A percentile compares a stretch with the other conserved stretches of the same genome.
phyloP scores from a whole-genome alignment of 352 stramenopile species.

The Thalassiosira ordinaria region DNA sequence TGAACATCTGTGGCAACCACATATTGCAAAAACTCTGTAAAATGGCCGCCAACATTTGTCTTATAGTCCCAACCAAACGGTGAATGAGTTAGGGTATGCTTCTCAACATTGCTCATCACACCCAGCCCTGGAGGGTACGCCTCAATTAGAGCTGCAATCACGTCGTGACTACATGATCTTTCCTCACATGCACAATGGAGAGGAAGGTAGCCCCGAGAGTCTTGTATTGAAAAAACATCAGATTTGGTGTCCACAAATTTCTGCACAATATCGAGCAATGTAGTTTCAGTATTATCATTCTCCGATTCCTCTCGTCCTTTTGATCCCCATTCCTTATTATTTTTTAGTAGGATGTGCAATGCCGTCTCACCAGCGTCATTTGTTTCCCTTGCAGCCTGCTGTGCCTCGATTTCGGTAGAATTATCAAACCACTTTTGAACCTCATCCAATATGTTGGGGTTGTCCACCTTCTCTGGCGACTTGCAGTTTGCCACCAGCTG shows the following conservation, averaged over 20 bases:
- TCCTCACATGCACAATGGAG: conserved; percentile 15
- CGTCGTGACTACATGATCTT: conserved; percentile 1
- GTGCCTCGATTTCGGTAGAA: neutral
- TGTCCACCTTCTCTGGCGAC: too few species aligned
- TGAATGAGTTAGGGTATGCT: neutral
- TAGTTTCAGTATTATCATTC: neutral
- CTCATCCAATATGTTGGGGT: neutral
- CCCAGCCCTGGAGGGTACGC: conserved; percentile 16
- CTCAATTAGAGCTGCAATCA: conserved; percentile 20
- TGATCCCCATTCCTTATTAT: too few species aligned
- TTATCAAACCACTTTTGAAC: neutral
- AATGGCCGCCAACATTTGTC: neutral
- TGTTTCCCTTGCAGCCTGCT: neutral
- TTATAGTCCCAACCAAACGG: conserved; percentile 23
- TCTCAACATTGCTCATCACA: neutral
- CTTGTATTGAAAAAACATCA: conserved; percentile 4
- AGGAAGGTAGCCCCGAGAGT: conserved; percentile 14
- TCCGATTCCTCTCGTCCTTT: neutral
- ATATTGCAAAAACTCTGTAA: conserved; percentile 13
- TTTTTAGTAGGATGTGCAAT: conserved; percentile 11
- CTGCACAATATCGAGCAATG: neutral
- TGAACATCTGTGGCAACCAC: conserved; percentile 1
- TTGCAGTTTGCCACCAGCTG: too few species aligned
- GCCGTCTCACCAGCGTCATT: conserved; percentile 1
- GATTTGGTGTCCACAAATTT: neutral